These are phyloP conservation scores for Macrophomina phaseolina DNA, from an alignment of 2,329 filamentous ascomycete species.

Conservation along the genomic window DNA sequence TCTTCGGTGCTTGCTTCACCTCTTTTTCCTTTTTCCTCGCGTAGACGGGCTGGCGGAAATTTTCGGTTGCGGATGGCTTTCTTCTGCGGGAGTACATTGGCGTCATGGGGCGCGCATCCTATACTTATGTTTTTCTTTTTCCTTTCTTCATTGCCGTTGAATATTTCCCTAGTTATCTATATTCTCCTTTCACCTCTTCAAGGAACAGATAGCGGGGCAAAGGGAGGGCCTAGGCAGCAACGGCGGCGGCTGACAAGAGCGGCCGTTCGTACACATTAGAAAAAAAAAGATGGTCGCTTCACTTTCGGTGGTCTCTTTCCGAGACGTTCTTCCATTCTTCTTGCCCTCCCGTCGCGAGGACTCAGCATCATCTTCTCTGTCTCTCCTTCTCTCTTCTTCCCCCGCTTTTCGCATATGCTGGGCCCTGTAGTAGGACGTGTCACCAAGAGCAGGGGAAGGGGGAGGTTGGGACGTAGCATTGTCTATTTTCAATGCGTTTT, in stretches of 20 bases:
- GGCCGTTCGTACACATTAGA: not conserved
- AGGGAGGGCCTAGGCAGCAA: not conserved
- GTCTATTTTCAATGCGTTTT: slow-evolving; percentile 6
- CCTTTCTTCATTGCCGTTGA: not conserved
- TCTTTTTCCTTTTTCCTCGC: not conserved
- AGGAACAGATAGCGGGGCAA: too few relatives aligned
- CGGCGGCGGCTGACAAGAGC: not conserved
- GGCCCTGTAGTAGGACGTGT: slow-evolving; percentile 1
- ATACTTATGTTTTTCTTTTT: not conserved
- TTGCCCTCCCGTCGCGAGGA: not conserved
- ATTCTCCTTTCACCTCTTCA: not conserved
- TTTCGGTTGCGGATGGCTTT: slow-evolving; percentile 1
- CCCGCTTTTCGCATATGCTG: not conserved
- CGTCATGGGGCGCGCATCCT: not conserved
- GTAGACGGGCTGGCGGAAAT: not conserved
- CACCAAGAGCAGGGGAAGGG: not conserved
- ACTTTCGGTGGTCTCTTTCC: not conserved
- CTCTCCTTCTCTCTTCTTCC: not conserved
- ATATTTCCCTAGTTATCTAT: not conserved
- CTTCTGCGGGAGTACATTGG: not conserved
- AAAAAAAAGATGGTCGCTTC: not conserved
- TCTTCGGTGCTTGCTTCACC: not conserved
- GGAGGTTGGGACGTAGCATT: not conserved
- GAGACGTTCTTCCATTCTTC: slow-evolving; percentile 4
- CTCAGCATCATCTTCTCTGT: not conserved